Base-by-base conservation (phyloP, 164 flowering plant genomes). In the Aristolochia fimbriata region DNA sequence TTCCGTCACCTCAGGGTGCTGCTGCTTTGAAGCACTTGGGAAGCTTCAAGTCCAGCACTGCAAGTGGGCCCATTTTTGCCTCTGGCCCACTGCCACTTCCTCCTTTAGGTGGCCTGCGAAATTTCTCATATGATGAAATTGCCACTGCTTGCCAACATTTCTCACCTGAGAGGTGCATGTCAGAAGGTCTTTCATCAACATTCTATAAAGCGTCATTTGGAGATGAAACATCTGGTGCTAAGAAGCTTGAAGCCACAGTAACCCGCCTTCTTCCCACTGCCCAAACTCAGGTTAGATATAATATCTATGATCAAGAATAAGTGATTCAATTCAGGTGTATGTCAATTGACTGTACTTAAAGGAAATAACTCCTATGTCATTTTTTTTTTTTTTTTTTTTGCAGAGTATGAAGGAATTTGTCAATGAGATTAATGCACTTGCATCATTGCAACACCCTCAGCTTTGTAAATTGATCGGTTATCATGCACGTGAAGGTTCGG, bases 11-110 rank as follows among this genome's bases (percentile, higher is more conserved):
- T 15, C 84, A 75, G 59, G 65, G 65, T 63, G 56, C 69, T 51
- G 59, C 69, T 23, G 62, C 67, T 20, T 71, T 90, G 67, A 87
- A 73, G 77, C 69, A 69, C 55, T 60, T 62, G 30, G 80, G 80
- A 57, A 93, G 98, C 70, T 90, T 93, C 64, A 93, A 90, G 58
- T 55, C 78, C 27, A 73, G 16, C 53, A 77, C 56, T 65, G 15
- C 58, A 13, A 86, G 96, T 65, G 84, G 87, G 30, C 87, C 83
- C 59, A 74, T 85, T 5, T 62, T 57, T 65, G 59, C 82, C 56
- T 80, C 99, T 47, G 99, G 96, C 13, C 95, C 97, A 16, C 70
- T 88, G 63, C 99, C 99, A 5, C 66, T 90, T 48, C 99, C 97
- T 67, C 99, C 92, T 14, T 60, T 70, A 13, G 83, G 76, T 51